Evolutionary conservation across 139 green algal species (phyloP).

Genomic region (Pycnococcus provasolii): DNA sequence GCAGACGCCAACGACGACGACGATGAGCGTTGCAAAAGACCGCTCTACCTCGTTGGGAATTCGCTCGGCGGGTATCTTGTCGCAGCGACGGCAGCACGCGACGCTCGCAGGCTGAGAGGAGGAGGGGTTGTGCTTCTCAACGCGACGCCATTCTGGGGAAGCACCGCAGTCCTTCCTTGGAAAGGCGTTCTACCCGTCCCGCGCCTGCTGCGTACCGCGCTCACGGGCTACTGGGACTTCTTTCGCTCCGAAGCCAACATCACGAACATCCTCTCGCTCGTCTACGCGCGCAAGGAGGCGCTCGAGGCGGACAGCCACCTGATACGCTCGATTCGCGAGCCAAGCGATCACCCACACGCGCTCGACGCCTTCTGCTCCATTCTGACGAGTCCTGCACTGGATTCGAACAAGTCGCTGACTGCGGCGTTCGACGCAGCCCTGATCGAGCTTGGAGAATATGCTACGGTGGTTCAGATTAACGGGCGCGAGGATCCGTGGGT

Average conservation of each 20-base stretch:
- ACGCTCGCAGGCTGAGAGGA: neutral
- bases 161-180: constrained; percentile 8
- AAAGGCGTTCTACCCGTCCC: constrained; percentile 4
- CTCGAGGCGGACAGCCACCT: constrained; percentile 12
- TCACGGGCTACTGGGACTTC: constrained; percentile 17
- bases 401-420: constrained; percentile 5
- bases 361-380: constrained; percentile 49
- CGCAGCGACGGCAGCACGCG: neutral
- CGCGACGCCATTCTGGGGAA: constrained; percentile 51
- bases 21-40: neutral
- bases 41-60: constrained; percentile 17
- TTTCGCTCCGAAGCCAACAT: constrained; percentile 24
- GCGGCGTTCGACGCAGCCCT: constrained; percentile 43
- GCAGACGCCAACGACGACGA: neutral
- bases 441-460: neutral
- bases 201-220: neutral
- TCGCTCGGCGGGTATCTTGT: constrained; percentile 27
- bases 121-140: constrained; percentile 51
- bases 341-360: constrained; percentile 39
- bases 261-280: constrained; percentile 36
- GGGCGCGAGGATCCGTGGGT: constrained; percentile 55
- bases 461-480: constrained; percentile 9
- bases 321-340: constrained; percentile 22
- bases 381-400: constrained; percentile 29
- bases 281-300: constrained; percentile 38